Evolutionary conservation across 1,284 basidiomycete species (phyloP), one percentile per base, ranked within the genome.

Genomic region (Schizophyllum amplum): DNA sequence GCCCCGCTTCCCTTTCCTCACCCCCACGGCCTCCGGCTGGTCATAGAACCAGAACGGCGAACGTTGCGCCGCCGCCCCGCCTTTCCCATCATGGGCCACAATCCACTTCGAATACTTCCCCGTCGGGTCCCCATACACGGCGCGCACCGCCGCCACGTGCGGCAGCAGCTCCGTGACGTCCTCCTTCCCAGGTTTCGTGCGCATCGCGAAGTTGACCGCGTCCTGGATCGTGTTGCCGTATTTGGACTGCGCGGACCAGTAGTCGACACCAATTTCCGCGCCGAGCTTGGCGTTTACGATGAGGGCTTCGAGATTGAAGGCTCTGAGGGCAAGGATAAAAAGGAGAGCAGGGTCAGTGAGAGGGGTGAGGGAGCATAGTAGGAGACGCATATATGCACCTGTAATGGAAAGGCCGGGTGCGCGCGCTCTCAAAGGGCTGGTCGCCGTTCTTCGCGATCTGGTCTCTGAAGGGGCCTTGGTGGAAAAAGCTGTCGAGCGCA

Each of bases 321-420:
- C 75, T 82, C 61, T 23, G 58, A 54, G 53, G 46, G 57, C 21
- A 58, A 42, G 53, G 25, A 52, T 23, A 15, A n/a, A n/a, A n/a
- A n/a, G n/a, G n/a, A n/a, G n/a, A n/a, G n/a, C n/a, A n/a, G n/a
- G n/a, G n/a, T n/a, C n/a, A n/a, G n/a, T n/a, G n/a, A n/a, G n/a
- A n/a, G n/a, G n/a, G n/a, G 22, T 20, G 17, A n/a, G 7, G 22
- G n/a, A 49, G n/a, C 7, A 13, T 9, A 22, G 20, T 9, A 52
- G 5, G 17, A 17, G 6, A 9, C 20, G 84, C 64, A 63, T 83
- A 83, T 70, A 83, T 83, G 54, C 73, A 75, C 13, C 80, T 75
- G 61, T 84, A 84, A 63, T 83, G 82, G 61, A 70, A 79, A 1
- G 82, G 81, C 17, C 80, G 72, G 1, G 81, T 82, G n/a, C 83